These are phyloP conservation scores for Zygosaccharomyces lentus DNA, from an alignment of 805 yeast genomes.

Conservation along the genomic window DNA sequence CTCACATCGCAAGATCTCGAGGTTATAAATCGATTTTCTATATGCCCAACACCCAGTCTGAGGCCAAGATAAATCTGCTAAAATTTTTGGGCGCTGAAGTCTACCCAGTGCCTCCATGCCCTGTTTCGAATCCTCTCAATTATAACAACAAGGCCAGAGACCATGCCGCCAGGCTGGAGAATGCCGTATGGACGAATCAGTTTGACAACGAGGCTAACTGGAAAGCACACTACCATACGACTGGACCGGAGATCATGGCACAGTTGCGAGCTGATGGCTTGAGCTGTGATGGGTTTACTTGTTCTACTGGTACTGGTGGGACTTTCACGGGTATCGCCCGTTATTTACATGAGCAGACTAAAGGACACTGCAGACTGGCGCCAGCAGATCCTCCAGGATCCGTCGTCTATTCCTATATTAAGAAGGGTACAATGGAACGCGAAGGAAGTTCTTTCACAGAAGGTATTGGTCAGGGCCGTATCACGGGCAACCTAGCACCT, in stretches of 20 bases:
- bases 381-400: conserved; percentile 96
- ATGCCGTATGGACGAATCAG: conserved; percentile 92
- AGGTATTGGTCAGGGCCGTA: conserved; percentile 94
- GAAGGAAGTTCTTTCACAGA: conserved; percentile 88
- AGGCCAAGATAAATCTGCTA: conserved; percentile 70
- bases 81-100: conserved; percentile 80
- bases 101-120: conserved; percentile 82
- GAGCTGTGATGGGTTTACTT: conserved; percentile 76
- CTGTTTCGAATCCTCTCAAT: conserved; percentile 75
- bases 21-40: conserved; percentile 83
- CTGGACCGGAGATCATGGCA: conserved; percentile 91
- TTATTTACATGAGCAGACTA: conserved; percentile 64
- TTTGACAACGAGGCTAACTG: conserved; percentile 86
- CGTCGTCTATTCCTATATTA: conserved; percentile 72
- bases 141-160: conserved; percentile 83
- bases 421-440: conserved; percentile 65
- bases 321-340: conserved; percentile 84
- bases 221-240: conserved; percentile 81
- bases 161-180: conserved; percentile 69
- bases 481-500: conserved; percentile 73
- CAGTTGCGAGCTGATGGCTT: conserved; percentile 57
- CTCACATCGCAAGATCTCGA: conserved; percentile 71
- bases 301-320: conserved; percentile 92
- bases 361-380: conserved; percentile 56
- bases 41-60: conserved; percentile 89